Conservation (phyloP, 139 green algal genomes). For the Marvania coccoides region DNA sequence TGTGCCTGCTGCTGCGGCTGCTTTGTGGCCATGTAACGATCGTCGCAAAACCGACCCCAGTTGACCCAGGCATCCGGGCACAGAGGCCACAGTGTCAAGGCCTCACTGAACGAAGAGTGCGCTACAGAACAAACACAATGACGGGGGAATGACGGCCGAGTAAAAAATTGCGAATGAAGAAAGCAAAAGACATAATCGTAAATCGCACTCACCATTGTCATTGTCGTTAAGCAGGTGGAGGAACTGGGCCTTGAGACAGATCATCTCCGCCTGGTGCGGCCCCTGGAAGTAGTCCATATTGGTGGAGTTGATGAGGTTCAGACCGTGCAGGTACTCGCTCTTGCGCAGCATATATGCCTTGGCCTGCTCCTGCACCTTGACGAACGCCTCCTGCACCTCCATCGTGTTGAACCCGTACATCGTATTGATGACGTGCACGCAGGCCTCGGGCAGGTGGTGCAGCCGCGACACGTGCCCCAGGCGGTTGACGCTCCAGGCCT, state of each 20-base stretch:
- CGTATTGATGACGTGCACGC: conserved; percentile 73
- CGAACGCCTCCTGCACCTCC: conserved; percentile 97
- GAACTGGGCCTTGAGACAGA: conserved; percentile 73
- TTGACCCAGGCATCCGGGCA: conserved; percentile 80
- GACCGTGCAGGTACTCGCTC: conserved; percentile 53
- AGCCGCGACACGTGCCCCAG: conserved; percentile 75
- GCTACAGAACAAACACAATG: conserved; percentile 13
- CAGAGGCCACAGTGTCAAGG: conserved; percentile 68
- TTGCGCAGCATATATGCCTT: conserved; percentile 51
- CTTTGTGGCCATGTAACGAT: conserved; percentile 35
- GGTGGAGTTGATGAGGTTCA: conserved; percentile 87
- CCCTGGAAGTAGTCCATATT: conserved; percentile 95
- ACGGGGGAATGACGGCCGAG: background rate
- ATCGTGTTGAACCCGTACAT: conserved; percentile 95
- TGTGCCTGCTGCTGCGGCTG: conserved; percentile 1
- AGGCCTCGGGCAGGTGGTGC: conserved; percentile 47
- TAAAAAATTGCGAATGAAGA: background rate
- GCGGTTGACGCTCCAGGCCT: conserved; percentile 92
- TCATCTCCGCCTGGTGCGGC: conserved; percentile 84
- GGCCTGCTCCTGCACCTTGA: conserved; percentile 69
- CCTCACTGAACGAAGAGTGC: conserved; percentile 64
- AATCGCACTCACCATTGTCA: conserved; percentile 4
- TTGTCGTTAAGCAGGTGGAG: conserved; percentile 33
- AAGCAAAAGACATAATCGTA: background rate
- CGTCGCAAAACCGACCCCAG: conserved; percentile 88